Base-by-base conservation (phyloP, 768 basidiomycete species). In the Trichaptum fuscoviolaceum region DNA sequence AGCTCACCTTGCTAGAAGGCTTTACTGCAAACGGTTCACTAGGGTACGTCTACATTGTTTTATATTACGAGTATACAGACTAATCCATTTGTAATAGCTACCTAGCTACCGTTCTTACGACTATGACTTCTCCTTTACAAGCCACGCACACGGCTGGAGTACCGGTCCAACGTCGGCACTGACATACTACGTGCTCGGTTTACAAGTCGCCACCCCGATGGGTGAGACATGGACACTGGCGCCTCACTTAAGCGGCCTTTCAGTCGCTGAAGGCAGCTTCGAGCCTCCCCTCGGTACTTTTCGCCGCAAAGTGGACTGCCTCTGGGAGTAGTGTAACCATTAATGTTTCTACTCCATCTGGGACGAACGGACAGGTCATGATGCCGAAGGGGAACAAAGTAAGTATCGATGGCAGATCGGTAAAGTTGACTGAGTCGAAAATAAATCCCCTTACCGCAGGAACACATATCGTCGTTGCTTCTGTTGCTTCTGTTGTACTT, bases 101-200 rank as follows among this genome's bases (percentile, higher is more conserved):
- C 69, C 84, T 63, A 83, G 85, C 27, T 86, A 86, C 69, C 84
- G 86, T 24, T 80, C 78, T 2, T 78, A 84, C 69, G 72, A 74
- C 72, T 78, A 81, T 72, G 86, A 87, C 70, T 77, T 84, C 0
- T 79, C 85, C 0, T 87, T 85, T 72, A 86, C 84, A 10, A 84
- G 82, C 23, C 85, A 86, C 70, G 74, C 84, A 1, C 86, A 87
- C 69, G 85, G 85, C 3, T 87, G 86, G 86, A 83, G 82, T 65
- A 76, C 84, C 0, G 86, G 85, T 0, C 84, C 86, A 0, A 87
- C 86, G 0, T 82, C 83, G 3, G 84, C 85, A 6, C 75, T 86
- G 12, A 85, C 85, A 2, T 83, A 82, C 73, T 86, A 85, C 70
- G 78, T 86, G 30, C 77, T 85, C 18, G 85, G 85, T n/a, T 74